These are phyloP conservation scores for Chaetomium sp. DNA, from an alignment of 2,329 filamentous ascomycete species.

Conservation along the genomic window DNA sequence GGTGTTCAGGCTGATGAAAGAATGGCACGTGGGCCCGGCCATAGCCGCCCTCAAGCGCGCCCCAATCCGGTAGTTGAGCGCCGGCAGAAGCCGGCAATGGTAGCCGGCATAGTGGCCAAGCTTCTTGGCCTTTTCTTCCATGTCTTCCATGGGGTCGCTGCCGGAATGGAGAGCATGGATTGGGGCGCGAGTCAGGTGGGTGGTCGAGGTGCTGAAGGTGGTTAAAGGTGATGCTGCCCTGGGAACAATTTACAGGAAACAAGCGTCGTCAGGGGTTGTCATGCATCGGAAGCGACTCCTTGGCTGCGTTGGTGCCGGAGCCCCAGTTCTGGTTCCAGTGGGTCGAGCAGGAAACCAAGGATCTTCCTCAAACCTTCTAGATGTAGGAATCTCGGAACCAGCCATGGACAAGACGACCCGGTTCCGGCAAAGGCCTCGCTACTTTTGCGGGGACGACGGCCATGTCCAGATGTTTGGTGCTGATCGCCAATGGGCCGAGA, in stretches of 20 bases:
- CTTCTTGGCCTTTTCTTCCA: constrained; percentile 2
- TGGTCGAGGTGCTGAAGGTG: background rate
- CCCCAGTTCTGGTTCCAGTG: background rate
- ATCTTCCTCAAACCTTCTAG: constrained; percentile 17
- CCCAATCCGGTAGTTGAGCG: constrained; percentile 10
- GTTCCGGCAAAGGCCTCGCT: constrained; percentile 12
- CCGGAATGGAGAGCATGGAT: background rate
- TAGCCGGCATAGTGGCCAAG: constrained; percentile 12
- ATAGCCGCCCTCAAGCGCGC: background rate
- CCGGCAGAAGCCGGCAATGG: constrained; percentile 8
- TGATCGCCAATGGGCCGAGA: constrained; percentile 1
- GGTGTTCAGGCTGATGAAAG: constrained; percentile 18
- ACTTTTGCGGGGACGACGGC: constrained; percentile 10
- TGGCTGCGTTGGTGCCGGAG: constrained; percentile 9
- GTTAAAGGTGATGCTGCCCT: background rate
- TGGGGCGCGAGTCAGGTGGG: constrained; percentile 1
- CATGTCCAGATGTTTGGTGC: background rate
- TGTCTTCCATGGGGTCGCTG: background rate
- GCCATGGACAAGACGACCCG: constrained; percentile 4
- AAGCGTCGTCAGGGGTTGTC: constrained; percentile 8
- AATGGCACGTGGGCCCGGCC: constrained; percentile 7
- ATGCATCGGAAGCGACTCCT: constrained; percentile 13
- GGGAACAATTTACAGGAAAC: constrained; percentile 19
- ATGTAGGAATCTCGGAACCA: constrained; percentile 25
- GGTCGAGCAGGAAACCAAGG: background rate